Conservation (phyloP, 2,329 filamentous ascomycete species). For the Clarireedia hainanense region DNA sequence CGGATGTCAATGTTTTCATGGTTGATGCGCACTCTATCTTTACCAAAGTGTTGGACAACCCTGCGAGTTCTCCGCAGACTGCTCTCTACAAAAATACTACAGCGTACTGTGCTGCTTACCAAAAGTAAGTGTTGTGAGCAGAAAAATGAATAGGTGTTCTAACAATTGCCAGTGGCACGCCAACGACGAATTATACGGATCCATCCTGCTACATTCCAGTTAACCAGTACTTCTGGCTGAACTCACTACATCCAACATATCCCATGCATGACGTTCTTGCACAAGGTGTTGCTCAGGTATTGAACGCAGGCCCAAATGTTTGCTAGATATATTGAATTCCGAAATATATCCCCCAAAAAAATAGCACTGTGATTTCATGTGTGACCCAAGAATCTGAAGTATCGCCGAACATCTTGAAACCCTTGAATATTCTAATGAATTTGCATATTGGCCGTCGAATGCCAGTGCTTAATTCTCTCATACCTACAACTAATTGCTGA, state of each 20-base stretch:
- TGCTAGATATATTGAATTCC: constrained; percentile 22
- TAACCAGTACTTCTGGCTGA: constrained; percentile 59
- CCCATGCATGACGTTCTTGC: constrained; percentile 54
- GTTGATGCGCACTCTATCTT: constrained; percentile 48
- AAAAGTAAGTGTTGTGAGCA: constrained; percentile 36
- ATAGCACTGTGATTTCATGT: too few relatives aligned
- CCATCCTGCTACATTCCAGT: constrained; percentile 45
- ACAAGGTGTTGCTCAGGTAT: constrained; percentile 35
- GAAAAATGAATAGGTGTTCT: neutral
- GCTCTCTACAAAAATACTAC: constrained; percentile 47
- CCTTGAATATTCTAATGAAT: too few relatives aligned
- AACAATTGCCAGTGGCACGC: constrained; percentile 35
- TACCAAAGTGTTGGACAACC: constrained; percentile 43
- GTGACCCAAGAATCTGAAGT: too few relatives aligned
- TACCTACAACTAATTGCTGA: too few relatives aligned
- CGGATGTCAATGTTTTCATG: constrained; percentile 40
- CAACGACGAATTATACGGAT: constrained; percentile 33
- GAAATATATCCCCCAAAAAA: too few relatives aligned
- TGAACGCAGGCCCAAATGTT: constrained; percentile 34
- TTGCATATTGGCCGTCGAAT: too few relatives aligned
- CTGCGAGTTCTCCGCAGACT: constrained; percentile 41
- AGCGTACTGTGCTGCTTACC: constrained; percentile 45
- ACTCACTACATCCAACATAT: constrained; percentile 55
- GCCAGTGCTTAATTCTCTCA: too few relatives aligned
- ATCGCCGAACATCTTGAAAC: too few relatives aligned